Evolutionary conservation across 2,329 filamentous ascomycete species (phyloP).

Genomic region (Pestalotiopsis sp.): DNA sequence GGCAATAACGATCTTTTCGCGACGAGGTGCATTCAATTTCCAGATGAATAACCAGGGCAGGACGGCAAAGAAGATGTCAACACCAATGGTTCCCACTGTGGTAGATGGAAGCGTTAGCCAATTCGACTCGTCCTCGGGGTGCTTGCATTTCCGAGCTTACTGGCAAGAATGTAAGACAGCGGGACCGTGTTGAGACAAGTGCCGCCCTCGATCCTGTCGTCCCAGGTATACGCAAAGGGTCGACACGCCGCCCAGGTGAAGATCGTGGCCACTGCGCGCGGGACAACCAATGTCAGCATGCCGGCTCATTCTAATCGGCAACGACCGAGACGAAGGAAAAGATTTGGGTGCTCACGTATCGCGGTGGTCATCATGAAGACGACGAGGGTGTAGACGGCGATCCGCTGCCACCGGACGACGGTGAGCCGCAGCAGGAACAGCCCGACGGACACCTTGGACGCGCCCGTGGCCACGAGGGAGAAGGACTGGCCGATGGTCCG

Average conservation of each 20-base stretch:
- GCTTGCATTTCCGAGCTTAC: not conserved
- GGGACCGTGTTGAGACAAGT: slow-evolving; percentile 15
- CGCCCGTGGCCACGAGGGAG: slow-evolving; percentile 39
- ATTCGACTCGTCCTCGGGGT: no score
- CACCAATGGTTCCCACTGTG: slow-evolving; percentile 5
- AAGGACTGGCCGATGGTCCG: slow-evolving; percentile 38
- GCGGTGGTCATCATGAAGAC: slow-evolving; percentile 13
- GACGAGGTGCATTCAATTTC: slow-evolving; percentile 10
- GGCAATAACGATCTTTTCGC: slow-evolving; percentile 15
- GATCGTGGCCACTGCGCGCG: slow-evolving; percentile 9
- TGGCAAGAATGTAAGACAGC: slow-evolving; percentile 11
- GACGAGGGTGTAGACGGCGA: slow-evolving; percentile 36
- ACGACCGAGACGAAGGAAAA: not conserved
- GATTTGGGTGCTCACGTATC: slow-evolving; percentile 3
- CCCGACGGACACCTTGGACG: slow-evolving; percentile 40
- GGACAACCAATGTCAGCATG: not conserved
- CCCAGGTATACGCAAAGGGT: slow-evolving; percentile 18
- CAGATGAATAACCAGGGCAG: slow-evolving; percentile 19
- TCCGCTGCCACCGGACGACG: slow-evolving; percentile 33
- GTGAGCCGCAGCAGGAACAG: slow-evolving; percentile 42
- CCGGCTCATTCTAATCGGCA: not conserved
- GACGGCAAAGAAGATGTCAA: slow-evolving; percentile 17
- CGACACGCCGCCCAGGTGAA: slow-evolving; percentile 20
- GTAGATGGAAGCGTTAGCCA: not conserved
- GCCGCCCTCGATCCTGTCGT: slow-evolving; percentile 17